Conservation (phyloP, 2,329 filamentous ascomycete genomes). For the Paecilomyces sp. region DNA sequence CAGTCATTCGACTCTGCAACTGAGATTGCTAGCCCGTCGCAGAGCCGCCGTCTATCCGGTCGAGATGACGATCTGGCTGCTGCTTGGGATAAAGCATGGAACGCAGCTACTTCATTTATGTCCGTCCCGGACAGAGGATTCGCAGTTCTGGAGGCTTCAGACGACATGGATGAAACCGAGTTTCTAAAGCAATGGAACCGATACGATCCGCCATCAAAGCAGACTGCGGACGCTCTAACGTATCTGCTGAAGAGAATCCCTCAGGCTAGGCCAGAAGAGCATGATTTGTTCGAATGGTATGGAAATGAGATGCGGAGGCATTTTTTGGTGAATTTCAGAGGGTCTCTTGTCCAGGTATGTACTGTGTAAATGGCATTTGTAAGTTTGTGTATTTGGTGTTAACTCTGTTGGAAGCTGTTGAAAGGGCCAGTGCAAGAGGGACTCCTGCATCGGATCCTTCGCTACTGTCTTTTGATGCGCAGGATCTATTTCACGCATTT, state of each 20-base stretch:
- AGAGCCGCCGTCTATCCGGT: background rate
- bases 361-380: background rate
- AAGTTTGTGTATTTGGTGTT: background rate
- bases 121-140: constrained; percentile 29
- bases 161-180: constrained; percentile 18
- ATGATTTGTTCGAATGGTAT: constrained; percentile 36
- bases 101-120: constrained; percentile 32
- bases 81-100: constrained; percentile 35
- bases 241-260: constrained; percentile 19
- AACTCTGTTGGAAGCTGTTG: constrained; percentile 15
- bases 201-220: constrained; percentile 18
- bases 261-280: constrained; percentile 11
- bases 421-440: constrained; percentile 14
- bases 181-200: constrained; percentile 24
- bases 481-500: constrained; percentile 31
- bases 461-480: constrained; percentile 28
- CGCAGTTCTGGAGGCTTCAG: constrained; percentile 15
- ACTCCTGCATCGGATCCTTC: constrained; percentile 23
- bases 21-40: background rate
- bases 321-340: constrained; percentile 32
- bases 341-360: constrained; percentile 26
- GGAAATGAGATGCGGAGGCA: constrained; percentile 36
- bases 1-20: constrained; percentile 8
- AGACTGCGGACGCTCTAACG: constrained; percentile 23
- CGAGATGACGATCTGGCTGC: constrained; percentile 3